Conservation (phyloP, 257 asterid species). For the Scutellaria barbata region DNA sequence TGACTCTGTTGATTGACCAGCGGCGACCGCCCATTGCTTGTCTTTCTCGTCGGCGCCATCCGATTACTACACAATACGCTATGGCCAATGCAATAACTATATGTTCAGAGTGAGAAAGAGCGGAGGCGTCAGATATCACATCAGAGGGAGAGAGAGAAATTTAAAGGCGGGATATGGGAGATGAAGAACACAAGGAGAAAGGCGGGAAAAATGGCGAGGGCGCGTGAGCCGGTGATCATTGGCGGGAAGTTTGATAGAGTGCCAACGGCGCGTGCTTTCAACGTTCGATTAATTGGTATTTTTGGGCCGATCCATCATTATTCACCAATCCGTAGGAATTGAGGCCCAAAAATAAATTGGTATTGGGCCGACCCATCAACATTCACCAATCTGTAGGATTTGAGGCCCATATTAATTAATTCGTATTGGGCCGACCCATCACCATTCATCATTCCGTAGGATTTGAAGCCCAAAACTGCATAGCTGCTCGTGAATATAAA, state of each 20-base stretch:
- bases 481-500: too few species aligned
- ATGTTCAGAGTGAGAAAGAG: conserved; percentile 5
- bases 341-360: too few species aligned
- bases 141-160: background rate
- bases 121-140: background rate
- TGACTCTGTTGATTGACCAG: conserved; percentile 82
- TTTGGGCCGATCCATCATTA: conserved; percentile 7
- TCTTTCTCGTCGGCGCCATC: conserved; percentile 57
- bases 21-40: conserved; percentile 90
- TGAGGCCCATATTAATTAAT: too few species aligned
- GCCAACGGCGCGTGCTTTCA: conserved; percentile 38
- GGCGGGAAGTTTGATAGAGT: conserved; percentile 42
- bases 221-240: conserved; percentile 33
- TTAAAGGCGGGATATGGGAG: conserved; percentile 32
- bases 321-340: too few species aligned
- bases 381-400: too few species aligned
- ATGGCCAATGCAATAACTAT: background rate
- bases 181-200: conserved; percentile 2
- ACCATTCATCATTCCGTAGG: background rate
- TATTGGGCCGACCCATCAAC: too few species aligned
- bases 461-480: background rate
- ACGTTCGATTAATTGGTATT: background rate
- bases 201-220: conserved; percentile 40
- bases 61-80: background rate
- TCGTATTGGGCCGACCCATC: too few species aligned